Evolutionary conservation across 108 stramenopile genomes (phyloP), one percentile per base, ranked within the genome.

Genomic region (Discostella pseudostelligera): DNA sequence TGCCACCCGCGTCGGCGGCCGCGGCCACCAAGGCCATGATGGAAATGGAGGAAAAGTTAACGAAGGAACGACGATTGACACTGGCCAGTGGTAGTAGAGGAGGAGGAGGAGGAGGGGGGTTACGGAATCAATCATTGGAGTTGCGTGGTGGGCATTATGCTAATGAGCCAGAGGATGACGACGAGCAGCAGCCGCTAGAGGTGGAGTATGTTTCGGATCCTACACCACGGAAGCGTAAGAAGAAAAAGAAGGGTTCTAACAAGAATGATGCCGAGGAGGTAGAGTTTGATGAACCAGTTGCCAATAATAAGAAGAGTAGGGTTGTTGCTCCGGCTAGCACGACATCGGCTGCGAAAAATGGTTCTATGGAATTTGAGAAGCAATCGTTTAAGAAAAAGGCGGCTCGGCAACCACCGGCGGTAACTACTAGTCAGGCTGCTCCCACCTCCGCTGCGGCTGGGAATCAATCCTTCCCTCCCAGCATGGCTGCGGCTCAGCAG

Each of bases 1-100:
- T 93, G 10, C 87, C 91, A 37, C 84, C 91, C 26, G 86, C 87
- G 11, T 65, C 88, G 25, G 88, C 88, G 45, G 88, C 88, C 12
- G 91, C 91, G 0, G 88, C 84, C 8, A 78, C 85, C 13, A 78
- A 81, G 76, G 87, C 84, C 48, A 74, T 82, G 51, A 68, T 87
- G 62, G 89, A 89, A 42, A 69, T 62, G 26, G 85, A 87, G 45
- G 80, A 79, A 24, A 84, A 82, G 60, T 56, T 69, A n/a, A 67
- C 66, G 32, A 67, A 43, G 20, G 65, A 59, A 43, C 70, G 65
- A 9, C 57, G 43, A 45, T 29, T 39, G 39, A 55, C 53, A 10
- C 42, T 66, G 57, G 55, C 64, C 8, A 53, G 29, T 49, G 49
- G 37, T 50, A 29, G 46, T 36, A 29, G 35, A 39, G 59, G 58